Evolutionary conservation across 2,329 filamentous ascomycete species (phyloP).

Genomic region (Dactylellina parvicollis): DNA sequence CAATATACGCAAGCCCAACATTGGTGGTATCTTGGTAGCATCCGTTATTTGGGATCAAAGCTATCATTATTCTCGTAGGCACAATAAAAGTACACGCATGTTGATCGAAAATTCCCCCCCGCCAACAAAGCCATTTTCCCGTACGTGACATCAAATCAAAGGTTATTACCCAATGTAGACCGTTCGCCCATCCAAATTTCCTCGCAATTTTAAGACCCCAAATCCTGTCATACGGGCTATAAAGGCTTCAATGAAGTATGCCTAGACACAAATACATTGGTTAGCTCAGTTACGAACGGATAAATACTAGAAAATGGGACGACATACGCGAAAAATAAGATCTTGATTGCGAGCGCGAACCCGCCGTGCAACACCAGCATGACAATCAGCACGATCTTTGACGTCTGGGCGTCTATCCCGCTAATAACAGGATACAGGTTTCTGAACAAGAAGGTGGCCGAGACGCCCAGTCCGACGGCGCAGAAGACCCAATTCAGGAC

Average conservation of each 20-base stretch:
- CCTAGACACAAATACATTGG: neutral
- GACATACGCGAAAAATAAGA: slow-evolving; percentile 86
- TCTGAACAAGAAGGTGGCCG: slow-evolving; percentile 82
- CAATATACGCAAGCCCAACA: too few relatives aligned
- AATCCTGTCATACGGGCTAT: too few relatives aligned
- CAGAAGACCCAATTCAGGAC: slow-evolving; percentile 94
- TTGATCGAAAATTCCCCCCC: neutral
- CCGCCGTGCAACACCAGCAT: slow-evolving; percentile 87
- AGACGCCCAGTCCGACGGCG: slow-evolving; percentile 81
- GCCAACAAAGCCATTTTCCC: too few relatives aligned
- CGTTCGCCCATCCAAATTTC: neutral
- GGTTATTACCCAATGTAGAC: neutral
- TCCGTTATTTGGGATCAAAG: too few relatives aligned
- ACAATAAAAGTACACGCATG: neutral
- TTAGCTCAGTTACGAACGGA: neutral
- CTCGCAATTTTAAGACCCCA: neutral
- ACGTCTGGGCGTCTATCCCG: slow-evolving; percentile 90
- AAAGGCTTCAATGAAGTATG: slow-evolving; percentile 40
- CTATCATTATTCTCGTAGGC: neutral
- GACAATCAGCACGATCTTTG: slow-evolving; percentile 83
- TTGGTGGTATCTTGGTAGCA: too few relatives aligned
- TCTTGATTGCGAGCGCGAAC: slow-evolving; percentile 93
- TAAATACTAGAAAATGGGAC: neutral
- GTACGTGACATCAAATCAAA: neutral
- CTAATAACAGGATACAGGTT: slow-evolving; percentile 89